These are phyloP conservation scores for Ustilago shanxiensis DNA, from an alignment of 1,284 basidiomycete genomes.

Conservation along the genomic window DNA sequence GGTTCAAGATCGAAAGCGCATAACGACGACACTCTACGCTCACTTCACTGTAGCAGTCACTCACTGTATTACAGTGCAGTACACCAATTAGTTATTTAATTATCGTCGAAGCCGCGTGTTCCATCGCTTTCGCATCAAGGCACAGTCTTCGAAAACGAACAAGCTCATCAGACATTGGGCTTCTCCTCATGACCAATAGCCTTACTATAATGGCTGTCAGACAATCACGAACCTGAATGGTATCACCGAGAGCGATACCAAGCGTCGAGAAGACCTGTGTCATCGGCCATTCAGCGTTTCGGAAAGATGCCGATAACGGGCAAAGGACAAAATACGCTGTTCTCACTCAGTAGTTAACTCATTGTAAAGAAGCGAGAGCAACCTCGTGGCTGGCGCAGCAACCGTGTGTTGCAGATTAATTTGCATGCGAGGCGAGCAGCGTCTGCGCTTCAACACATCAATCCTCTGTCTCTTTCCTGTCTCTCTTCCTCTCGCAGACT, in stretches of 20 bases:
- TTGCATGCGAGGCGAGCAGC: background rate
- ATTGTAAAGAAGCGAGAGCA: background rate
- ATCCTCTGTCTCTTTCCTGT: background rate
- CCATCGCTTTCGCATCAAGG: too few relatives aligned
- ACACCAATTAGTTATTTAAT: too few relatives aligned
- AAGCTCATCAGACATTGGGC: too few relatives aligned
- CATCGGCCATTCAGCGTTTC: background rate
- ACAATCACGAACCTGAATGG: too few relatives aligned
- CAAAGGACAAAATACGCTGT: too few relatives aligned
- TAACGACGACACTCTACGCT: background rate
- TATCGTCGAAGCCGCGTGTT: too few relatives aligned
- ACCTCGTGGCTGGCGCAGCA: slow-evolving; percentile 1
- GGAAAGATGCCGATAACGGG: background rate
- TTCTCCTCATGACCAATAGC: too few relatives aligned
- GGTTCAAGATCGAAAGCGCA: background rate
- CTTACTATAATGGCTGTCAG: too few relatives aligned
- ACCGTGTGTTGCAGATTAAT: background rate
- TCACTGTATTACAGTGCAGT: too few relatives aligned
- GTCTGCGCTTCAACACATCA: background rate
- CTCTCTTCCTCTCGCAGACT: too few relatives aligned
- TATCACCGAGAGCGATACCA: background rate
- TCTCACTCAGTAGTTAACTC: too few relatives aligned
- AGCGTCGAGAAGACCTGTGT: background rate
- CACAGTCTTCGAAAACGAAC: background rate
- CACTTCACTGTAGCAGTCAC: too few relatives aligned